Conservation (phyloP, 306 rosid species). For the Mucuna pruriens region DNA sequence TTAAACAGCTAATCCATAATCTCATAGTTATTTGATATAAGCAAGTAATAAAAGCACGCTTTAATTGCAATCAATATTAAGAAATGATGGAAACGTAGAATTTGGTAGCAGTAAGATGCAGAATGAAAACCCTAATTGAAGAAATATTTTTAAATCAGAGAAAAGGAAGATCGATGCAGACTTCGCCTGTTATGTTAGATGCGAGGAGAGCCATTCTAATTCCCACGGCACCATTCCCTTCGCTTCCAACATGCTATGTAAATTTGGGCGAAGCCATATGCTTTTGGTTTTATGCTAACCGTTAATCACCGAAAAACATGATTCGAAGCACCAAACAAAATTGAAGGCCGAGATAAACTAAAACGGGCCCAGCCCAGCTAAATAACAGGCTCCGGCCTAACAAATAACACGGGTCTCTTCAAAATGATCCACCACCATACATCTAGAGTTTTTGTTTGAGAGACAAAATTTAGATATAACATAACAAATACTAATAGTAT, state of each 20-base stretch:
- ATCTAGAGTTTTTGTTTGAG: background rate
- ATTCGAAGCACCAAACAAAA: too few relatives aligned
- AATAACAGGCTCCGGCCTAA: background rate
- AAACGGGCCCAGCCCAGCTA: background rate
- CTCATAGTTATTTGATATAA: background rate
- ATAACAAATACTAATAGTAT: background rate
- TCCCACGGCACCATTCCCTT: slow-evolving; percentile 20
- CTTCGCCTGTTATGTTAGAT: slow-evolving; percentile 74
- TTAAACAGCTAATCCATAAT: slow-evolving; percentile 1
- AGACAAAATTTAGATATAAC: background rate
- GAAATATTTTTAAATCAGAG: background rate
- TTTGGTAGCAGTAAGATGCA: background rate
- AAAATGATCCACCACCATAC: background rate
- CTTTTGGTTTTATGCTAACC: background rate
- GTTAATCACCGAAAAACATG: background rate
- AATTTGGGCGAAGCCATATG: background rate
- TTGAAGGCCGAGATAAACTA: background rate
- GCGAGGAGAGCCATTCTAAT: slow-evolving; percentile 74
- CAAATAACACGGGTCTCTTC: background rate
- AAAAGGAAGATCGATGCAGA: slow-evolving; percentile 35
- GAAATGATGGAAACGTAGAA: slow-evolving; percentile 26
- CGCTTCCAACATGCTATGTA: background rate
- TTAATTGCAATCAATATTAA: background rate
- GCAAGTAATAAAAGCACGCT: background rate
- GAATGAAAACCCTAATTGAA: slow-evolving; percentile 37